Evolutionary conservation across 1,139 yeast species (phyloP).

Genomic region (Protomyces inundatus): DNA sequence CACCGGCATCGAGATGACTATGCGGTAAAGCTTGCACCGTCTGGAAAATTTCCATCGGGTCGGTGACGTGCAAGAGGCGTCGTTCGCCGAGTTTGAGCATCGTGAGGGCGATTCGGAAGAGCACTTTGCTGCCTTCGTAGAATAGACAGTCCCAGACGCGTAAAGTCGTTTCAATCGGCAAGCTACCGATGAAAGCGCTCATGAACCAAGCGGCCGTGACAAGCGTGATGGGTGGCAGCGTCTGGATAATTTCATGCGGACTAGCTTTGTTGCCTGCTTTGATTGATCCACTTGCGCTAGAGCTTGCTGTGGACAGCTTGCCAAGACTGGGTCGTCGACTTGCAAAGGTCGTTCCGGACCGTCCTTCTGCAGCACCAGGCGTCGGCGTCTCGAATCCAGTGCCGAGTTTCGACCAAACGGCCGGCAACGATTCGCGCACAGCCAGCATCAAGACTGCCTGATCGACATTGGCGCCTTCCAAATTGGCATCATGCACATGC

Average conservation of each 20-base stretch:
- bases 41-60: slow-evolving; percentile 83
- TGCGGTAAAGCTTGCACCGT: slow-evolving; percentile 79
- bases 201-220: slow-evolving; percentile 98
- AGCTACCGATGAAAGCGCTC: slow-evolving; percentile 82
- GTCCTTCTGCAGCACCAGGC: neutral
- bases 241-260: slow-evolving; percentile 58
- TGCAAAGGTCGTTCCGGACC: neutral
- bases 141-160: slow-evolving; percentile 93
- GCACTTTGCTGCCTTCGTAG: slow-evolving; percentile 82
- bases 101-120: slow-evolving; percentile 77
- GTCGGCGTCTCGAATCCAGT: slow-evolving; percentile 40
- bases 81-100: slow-evolving; percentile 76
- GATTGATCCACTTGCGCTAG: neutral
- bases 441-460: slow-evolving; percentile 92
- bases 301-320: neutral
- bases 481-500: slow-evolving; percentile 80
- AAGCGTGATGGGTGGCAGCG: slow-evolving; percentile 82
- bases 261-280: neutral
- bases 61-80: slow-evolving; percentile 49
- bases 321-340: neutral
- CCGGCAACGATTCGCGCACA: slow-evolving; percentile 75
- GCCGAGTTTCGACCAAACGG: slow-evolving; percentile 60
- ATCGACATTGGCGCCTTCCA: slow-evolving; percentile 92
- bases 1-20: slow-evolving; percentile 61
- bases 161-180: slow-evolving; percentile 81